Conservation (phyloP, 805 yeast species). For the Monosporozyma servazzii region DNA sequence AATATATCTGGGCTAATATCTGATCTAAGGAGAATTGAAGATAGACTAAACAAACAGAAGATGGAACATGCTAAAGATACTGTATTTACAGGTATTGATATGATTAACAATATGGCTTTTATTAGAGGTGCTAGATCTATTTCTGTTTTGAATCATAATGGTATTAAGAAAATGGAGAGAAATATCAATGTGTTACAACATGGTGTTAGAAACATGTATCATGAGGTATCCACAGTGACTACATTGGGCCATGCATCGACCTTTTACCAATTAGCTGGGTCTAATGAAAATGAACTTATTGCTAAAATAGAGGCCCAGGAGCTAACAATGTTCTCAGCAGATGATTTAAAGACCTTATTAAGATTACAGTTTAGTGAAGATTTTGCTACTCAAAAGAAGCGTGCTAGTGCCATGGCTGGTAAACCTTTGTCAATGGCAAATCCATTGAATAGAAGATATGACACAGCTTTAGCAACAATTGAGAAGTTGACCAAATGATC, state of each 20-base stretch:
- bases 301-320: conserved; percentile 13
- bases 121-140: conserved; percentile 21
- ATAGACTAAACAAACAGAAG: conserved; percentile 17
- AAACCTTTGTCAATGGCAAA: conserved; percentile 9
- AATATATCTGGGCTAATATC: conserved; percentile 22
- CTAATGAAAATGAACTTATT: conserved; percentile 16
- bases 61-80: conserved; percentile 13
- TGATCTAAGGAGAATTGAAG: conserved; percentile 23
- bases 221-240: conserved; percentile 14
- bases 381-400: conserved; percentile 15
- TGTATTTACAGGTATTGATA: conserved; percentile 23
- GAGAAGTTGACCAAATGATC: not conserved
- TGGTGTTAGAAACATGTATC: conserved; percentile 18
- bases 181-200: conserved; percentile 27
- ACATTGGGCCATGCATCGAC: conserved; percentile 17
- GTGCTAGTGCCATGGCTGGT: conserved; percentile 8
- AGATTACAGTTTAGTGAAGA: conserved; percentile 28
- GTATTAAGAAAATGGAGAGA: conserved; percentile 24
- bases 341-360: conserved; percentile 22
- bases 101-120: conserved; percentile 15
- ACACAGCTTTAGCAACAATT: conserved; percentile 17
- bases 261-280: conserved; percentile 19
- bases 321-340: conserved; percentile 10
- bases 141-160: conserved; percentile 21
- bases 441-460: conserved; percentile 22